Base-by-base conservation (phyloP, 805 yeast genomes). In the Saccharomycopsis synnaedendra region DNA sequence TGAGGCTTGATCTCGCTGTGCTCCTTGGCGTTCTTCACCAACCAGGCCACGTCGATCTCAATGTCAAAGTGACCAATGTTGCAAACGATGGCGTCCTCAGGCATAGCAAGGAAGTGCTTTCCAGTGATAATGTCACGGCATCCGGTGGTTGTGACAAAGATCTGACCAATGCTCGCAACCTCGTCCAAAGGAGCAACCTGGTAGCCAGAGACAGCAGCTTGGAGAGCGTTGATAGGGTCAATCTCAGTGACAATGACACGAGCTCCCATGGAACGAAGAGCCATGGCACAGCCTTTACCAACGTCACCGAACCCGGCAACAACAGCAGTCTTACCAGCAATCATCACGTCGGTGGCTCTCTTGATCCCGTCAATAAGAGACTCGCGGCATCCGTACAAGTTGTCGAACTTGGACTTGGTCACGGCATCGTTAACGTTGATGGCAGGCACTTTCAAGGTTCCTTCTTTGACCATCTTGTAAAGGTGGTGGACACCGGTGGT, bases 301-400 rank as follows among this genome's bases (percentile, higher is more conserved):
- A 90, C 98, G 68, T 90, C 98, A 80, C 98, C 98, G 77, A 82
- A 90, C 74, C 98, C 98, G 55, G 96, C 97, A 62, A 90, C 97
- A 62, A 90, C 94, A 54, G 97, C 95, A 65, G 86, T 93, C 78
- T 90, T 90, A 76, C 98, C 98, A 59, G 97, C 97, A 65, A 90
- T 83, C 97, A 90, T 93, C 62, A 90, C 97, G 66, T 90, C 98
- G 65, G 98, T 90, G 69, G 97, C 98, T 76, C 97, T 87, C 83
- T 90, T 90, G 71, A 90, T 90, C 76, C 98, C 98, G 72, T 90
- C 98, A 59, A 90, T 77, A 62, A 90, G 81, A 56, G 98, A 90
- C 79, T 90, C 98, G 74, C 97, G 85, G 80, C 97, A 93, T 62
- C 98, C 98, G 82, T 90, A 90, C 69, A 93, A 78, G 93, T 90